A percentile compares a stretch with the other conserved stretches of the same genome.
phyloP scores from a whole-genome alignment of 2,329 filamentous ascomycete genomes.

The Cercospora sp. region DNA sequence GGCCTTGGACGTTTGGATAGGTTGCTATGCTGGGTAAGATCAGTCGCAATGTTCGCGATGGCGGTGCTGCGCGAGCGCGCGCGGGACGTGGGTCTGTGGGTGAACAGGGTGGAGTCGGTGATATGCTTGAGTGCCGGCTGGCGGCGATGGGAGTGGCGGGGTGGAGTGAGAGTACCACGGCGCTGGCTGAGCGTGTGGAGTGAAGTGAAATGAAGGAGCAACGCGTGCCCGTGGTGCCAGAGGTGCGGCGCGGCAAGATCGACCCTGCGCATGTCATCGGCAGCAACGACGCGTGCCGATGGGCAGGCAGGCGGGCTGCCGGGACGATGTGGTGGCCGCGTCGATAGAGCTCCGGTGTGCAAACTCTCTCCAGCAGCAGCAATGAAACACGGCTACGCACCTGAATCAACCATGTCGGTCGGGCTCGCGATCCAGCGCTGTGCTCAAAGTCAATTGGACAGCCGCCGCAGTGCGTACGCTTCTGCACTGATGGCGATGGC shows the following conservation, averaged over 20 bases:
- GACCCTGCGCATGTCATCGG: slow-evolving; percentile 3
- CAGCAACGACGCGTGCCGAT: neutral
- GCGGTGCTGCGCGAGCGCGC: neutral
- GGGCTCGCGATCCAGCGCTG: slow-evolving; percentile 33
- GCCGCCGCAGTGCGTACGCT: slow-evolving; percentile 21
- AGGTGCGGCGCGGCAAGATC: slow-evolving; percentile 1
- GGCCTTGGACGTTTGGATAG: slow-evolving; percentile 9
- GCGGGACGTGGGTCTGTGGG: neutral
- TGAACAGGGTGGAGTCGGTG: slow-evolving; percentile 1
- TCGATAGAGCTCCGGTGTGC: neutral
- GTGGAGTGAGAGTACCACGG: neutral
- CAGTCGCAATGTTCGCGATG: slow-evolving; percentile 16
- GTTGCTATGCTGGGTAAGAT: slow-evolving; percentile 20
- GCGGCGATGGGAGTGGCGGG: neutral
- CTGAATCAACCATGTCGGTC: slow-evolving; percentile 9
- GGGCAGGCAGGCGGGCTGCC: neutral
- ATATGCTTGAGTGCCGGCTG: neutral
- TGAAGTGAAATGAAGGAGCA: neutral
- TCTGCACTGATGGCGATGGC: slow-evolving; percentile 13
- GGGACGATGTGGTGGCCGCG: neutral
- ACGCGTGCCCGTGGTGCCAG: neutral
- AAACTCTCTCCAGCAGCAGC: neutral
- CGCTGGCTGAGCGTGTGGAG: neutral
- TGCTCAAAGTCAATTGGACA: slow-evolving; percentile 50
- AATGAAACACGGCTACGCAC: slow-evolving; percentile 3